These are phyloP conservation scores for Annulohypoxylon maeteangense DNA, from an alignment of 495 filamentous ascomycete species.

Conservation along the genomic window DNA sequence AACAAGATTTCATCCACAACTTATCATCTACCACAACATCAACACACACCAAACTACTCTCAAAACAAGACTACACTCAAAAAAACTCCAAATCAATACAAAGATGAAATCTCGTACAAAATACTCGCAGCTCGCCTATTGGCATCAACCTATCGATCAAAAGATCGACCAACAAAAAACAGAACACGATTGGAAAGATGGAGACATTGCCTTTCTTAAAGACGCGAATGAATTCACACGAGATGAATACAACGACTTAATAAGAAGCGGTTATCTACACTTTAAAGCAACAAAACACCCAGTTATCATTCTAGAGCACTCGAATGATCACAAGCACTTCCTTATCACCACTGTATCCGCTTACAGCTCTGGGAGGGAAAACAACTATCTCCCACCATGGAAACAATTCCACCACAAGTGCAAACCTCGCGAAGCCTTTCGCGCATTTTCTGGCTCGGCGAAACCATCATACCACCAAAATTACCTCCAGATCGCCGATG, in stretches of 20 bases:
- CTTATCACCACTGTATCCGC: slow-evolving; percentile 50
- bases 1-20: not conserved
- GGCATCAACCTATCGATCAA: not conserved
- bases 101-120: not conserved
- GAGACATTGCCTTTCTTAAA: slow-evolving; percentile 48
- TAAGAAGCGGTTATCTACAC: slow-evolving; percentile 30
- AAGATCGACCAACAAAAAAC: not conserved
- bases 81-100: not conserved
- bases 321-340: slow-evolving; percentile 19
- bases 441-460: slow-evolving; percentile 44
- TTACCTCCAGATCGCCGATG: slow-evolving; percentile 36
- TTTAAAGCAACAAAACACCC: slow-evolving; percentile 45
- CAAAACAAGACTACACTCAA: no score
- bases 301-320: slow-evolving; percentile 47
- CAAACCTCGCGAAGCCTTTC: slow-evolving; percentile 37
- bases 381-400: slow-evolving; percentile 48
- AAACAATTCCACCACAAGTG: slow-evolving; percentile 29
- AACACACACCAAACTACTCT: no score
- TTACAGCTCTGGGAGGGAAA: slow-evolving; percentile 36
- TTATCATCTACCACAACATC: not conserved
- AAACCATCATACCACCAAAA: not conserved
- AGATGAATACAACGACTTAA: slow-evolving; percentile 23
- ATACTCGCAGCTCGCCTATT: not conserved
- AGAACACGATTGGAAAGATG: slow-evolving; percentile 35
- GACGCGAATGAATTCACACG: slow-evolving; percentile 9